A percentile compares a stretch with the other conserved stretches of the same genome.
phyloP scores from a whole-genome alignment of 2,329 filamentous ascomycete genomes.

The Calonectria fujianensis region DNA sequence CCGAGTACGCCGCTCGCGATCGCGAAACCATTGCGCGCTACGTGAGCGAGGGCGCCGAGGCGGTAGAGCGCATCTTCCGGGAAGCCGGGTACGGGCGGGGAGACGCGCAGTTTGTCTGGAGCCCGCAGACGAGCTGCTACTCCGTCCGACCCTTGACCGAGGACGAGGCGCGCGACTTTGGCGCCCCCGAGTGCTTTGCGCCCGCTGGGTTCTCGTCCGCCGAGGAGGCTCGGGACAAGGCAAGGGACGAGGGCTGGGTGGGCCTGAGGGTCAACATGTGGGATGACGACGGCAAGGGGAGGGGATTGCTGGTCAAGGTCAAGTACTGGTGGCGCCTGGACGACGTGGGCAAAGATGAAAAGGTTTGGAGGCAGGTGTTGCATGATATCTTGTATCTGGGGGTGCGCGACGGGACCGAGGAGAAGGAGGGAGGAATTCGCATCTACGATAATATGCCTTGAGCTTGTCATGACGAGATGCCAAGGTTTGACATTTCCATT shows the following conservation, averaged over 20 bases:
- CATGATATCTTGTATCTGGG: conserved; percentile 40
- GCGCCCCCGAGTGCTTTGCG: conserved; percentile 39
- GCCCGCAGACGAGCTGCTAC: conserved; percentile 27
- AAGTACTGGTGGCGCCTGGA: conserved; percentile 58
- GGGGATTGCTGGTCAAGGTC: conserved; percentile 52
- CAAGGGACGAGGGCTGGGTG: conserved; percentile 49
- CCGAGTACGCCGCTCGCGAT: conserved; percentile 50
- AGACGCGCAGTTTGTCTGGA: not conserved
- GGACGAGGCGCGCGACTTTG: conserved; percentile 31
- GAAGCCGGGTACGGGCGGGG: conserved; percentile 4
- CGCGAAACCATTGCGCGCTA: conserved; percentile 51
- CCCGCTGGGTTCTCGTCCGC: conserved; percentile 42
- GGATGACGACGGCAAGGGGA: conserved; percentile 43
- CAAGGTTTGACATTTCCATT: not conserved
- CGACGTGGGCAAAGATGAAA: conserved; percentile 30
- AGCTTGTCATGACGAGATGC: not conserved
- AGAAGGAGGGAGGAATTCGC: not conserved
- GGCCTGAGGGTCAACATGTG: conserved; percentile 57
- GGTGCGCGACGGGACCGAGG: conserved; percentile 35
- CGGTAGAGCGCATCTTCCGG: conserved; percentile 38
- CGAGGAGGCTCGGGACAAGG: conserved; percentile 38
- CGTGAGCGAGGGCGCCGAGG: conserved; percentile 42
- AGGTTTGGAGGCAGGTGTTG: conserved; percentile 47
- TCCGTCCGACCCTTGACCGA: conserved; percentile 23
- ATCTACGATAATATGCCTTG: conserved; percentile 4